phyloP scores from a whole-genome alignment of 2,329 filamentous ascomycete genomes.

The Colletotrichum lini region DNA sequence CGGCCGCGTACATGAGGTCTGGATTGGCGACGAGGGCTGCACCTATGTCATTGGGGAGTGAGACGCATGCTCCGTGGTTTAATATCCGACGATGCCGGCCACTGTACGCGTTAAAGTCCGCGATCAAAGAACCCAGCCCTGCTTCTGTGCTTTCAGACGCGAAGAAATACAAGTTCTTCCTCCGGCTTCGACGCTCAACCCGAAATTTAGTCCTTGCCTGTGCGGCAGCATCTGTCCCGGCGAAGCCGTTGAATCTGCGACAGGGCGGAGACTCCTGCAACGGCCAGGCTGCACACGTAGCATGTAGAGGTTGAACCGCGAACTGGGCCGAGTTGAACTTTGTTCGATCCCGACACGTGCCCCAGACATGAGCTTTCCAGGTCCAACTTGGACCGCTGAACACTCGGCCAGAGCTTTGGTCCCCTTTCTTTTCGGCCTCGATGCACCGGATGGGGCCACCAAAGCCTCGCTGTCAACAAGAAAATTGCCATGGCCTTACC shows the following conservation, averaged over 20 bases:
- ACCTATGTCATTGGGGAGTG: conserved; percentile 77
- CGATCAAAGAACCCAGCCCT: not conserved
- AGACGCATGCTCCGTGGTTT: not conserved
- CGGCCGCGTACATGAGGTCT: conserved; percentile 76
- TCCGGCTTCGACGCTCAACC: not conserved
- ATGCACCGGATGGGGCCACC: not conserved
- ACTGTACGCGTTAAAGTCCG: not conserved
- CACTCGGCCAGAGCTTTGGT: conserved; percentile 34
- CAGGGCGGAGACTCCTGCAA: conserved; percentile 6
- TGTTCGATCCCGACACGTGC: conserved; percentile 1
- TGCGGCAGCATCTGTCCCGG: not conserved
- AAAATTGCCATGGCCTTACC: not conserved
- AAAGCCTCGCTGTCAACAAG: not conserved
- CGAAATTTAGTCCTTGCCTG: not conserved
- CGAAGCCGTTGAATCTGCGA: not conserved
- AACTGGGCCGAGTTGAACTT: conserved; percentile 10
- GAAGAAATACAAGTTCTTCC: not conserved
- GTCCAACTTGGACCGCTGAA: conserved; percentile 20
- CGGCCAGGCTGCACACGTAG: not conserved
- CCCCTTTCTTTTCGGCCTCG: conserved; percentile 4
- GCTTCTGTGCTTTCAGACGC: not conserved
- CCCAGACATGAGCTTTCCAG: not conserved
- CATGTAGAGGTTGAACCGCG: not conserved
- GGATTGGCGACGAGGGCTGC: conserved; percentile 76
- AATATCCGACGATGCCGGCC: not conserved